Conservation (phyloP, 495 filamentous ascomycete species). For the Collariella sp. region DNA sequence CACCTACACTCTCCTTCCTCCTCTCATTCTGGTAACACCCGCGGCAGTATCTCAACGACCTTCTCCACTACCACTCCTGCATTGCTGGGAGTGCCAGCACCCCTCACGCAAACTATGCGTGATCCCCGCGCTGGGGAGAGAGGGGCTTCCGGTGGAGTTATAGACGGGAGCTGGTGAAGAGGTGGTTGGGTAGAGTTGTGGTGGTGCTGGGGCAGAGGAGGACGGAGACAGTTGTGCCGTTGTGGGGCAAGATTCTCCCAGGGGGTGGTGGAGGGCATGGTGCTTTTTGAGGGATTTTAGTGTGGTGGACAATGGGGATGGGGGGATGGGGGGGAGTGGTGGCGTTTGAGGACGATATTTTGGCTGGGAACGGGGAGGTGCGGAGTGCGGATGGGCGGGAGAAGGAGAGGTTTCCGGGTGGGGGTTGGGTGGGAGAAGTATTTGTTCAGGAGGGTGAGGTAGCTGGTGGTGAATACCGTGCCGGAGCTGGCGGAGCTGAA, state of each 20-base stretch:
- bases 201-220: background rate
- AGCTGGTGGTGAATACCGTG: constrained; percentile 2
- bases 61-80: background rate
- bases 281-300: background rate
- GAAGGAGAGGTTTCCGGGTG: background rate
- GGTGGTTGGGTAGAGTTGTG: background rate
- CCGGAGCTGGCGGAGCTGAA: background rate
- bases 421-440: background rate
- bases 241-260: background rate
- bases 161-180: background rate
- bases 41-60: constrained; percentile 12
- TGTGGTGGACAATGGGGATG: no score
- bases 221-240: background rate
- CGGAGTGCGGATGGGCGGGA: background rate
- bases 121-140: no score
- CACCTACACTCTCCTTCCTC: no score
- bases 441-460: background rate
- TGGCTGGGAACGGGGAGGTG: background rate
- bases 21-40: constrained; percentile 2
- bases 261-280: background rate
- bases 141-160: no score
- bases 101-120: no score
- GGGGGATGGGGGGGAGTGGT: background rate
- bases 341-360: constrained; percentile 3
- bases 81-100: no score